phyloP scores from a whole-genome alignment of 192 early-diverging fungal species.

The Coemansia sp. region DNA sequence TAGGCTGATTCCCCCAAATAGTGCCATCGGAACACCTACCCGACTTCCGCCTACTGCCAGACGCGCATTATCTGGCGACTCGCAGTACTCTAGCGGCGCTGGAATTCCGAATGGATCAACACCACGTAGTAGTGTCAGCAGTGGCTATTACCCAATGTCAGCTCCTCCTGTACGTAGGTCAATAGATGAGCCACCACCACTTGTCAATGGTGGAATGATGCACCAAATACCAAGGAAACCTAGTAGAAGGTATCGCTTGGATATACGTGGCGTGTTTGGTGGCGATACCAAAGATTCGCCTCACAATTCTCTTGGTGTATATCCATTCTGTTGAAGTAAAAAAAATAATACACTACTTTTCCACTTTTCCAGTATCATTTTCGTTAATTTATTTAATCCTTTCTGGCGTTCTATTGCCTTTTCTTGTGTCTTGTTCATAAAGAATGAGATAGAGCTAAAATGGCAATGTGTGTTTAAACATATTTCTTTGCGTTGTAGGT shows the following conservation, averaged over 20 bases:
- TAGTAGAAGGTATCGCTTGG: background rate
- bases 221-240: background rate
- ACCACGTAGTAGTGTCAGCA: background rate
- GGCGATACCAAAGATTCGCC: background rate
- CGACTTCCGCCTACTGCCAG: background rate
- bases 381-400: background rate
- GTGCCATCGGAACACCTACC: background rate
- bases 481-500: too few species aligned
- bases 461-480: too few species aligned
- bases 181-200: background rate
- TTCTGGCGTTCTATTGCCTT: too few species aligned
- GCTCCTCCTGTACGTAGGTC: background rate
- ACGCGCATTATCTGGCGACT: conserved; percentile 6
- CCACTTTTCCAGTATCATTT: background rate
- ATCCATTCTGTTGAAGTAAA: conserved; percentile 1
- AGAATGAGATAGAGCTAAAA: too few species aligned
- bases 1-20: background rate
- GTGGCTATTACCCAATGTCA: background rate
- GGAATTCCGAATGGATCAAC: background rate
- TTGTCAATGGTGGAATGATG: background rate
- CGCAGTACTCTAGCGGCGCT: background rate
- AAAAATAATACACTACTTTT: background rate
- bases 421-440: too few species aligned
- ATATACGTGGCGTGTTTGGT: conserved; percentile 1
- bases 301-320: background rate